These are phyloP conservation scores for Eucalyptus erythrocorys DNA, from an alignment of 345 rosid species.

Conservation along the genomic window DNA sequence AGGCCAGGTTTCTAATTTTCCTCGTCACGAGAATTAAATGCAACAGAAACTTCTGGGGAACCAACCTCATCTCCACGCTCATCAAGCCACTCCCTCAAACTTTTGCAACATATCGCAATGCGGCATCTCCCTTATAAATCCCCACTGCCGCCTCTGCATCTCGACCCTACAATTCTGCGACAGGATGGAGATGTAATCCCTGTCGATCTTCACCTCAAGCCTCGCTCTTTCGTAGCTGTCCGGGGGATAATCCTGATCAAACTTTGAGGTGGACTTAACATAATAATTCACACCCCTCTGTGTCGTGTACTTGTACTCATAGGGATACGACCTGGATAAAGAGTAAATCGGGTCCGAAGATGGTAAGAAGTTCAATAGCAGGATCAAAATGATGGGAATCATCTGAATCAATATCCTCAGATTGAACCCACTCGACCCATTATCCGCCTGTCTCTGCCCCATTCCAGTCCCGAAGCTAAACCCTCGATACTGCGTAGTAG, in stretches of 20 bases:
- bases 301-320: constrained; percentile 63
- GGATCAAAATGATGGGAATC: constrained; percentile 62
- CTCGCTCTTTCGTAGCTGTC: constrained; percentile 28
- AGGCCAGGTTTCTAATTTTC: background rate
- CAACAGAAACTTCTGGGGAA: background rate
- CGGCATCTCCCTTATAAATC: constrained; percentile 74
- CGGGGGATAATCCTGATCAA: constrained; percentile 66
- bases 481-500: constrained; percentile 52
- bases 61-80: constrained; percentile 18
- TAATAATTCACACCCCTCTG: constrained; percentile 66
- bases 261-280: constrained; percentile 60
- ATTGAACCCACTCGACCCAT: constrained; percentile 54
- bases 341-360: constrained; percentile 64
- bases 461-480: constrained; percentile 61
- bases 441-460: constrained; percentile 42
- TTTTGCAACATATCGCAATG: constrained; percentile 60
- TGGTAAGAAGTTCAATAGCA: constrained; percentile 68
- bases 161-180: constrained; percentile 79
- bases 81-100: constrained; percentile 42
- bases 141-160: constrained; percentile 86
- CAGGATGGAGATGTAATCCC: constrained; percentile 59
- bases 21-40: background rate
- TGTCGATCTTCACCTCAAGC: constrained; percentile 58
- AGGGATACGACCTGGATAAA: constrained; percentile 61
- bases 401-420: constrained; percentile 56